Evolutionary conservation across 176 grass and related monocot genomes (phyloP), one percentile per base, ranked within the genome.

Genomic region (Raddia distichophylla): DNA sequence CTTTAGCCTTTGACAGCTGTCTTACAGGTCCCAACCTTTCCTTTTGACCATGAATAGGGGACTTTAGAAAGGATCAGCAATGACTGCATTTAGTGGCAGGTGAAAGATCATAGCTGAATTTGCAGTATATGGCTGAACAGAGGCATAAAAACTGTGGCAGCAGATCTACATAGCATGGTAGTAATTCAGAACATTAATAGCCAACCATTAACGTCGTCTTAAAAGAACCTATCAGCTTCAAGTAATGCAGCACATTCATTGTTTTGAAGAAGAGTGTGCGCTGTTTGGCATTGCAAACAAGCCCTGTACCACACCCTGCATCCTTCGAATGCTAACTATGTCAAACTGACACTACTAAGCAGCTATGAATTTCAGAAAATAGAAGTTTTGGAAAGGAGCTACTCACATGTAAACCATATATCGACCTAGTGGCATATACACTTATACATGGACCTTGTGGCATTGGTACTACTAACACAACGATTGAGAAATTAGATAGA

Each of bases 1-100:
- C 70, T 80, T 85, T 82, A 50, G 16, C 44, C 44, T 48, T 76
- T 67, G 70, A 70, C 76, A 89, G 76, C 55, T 85, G 82, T 61
- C 19, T 78, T 42, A 18, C 61, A 46, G 64, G 65, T 13, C 76
- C 76, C 63, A 80, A 40, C 74, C 22, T 70, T 42, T 10, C 8
- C 76, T 48, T 80, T 80, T 27, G 81, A 57, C 55, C 65, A 66
- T 58, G 22, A 79, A 67, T 19, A 70, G 60, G 72, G 20, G 69
- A 68, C 76, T 68, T 88, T 80, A 18, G 15, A 19, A 61, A 75
- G 48, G 6, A 70, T 67, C 32, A 73, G 12, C 67, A n/a, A 53
- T 19, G 63, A 46, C n/a, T 16, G 53, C 46, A 84, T 75, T 80
- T 80, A 60, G 52, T 84, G 75, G 67, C 15, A 78, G 51, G 45